These are phyloP conservation scores for Farysia itapuensis DNA, from an alignment of 1,284 basidiomycete species.

Conservation along the genomic window DNA sequence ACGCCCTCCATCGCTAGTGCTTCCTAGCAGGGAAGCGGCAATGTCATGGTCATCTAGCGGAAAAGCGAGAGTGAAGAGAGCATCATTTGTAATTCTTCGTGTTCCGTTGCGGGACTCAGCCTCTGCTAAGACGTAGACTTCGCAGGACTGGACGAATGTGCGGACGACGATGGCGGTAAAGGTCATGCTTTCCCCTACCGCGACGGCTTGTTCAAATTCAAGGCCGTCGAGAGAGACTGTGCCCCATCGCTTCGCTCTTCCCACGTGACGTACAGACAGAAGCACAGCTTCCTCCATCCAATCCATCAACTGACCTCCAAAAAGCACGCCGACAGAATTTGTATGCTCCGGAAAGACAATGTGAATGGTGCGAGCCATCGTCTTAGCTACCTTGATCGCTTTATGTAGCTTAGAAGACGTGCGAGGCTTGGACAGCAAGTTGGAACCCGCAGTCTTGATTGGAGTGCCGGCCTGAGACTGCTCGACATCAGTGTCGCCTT, in stretches of 20 bases:
- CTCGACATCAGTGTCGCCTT: constrained; percentile 26
- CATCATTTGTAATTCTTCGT: constrained; percentile 43
- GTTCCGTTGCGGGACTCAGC: constrained; percentile 38
- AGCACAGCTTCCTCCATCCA: constrained; percentile 51
- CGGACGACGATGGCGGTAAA: constrained; percentile 39
- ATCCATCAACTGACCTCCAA: constrained; percentile 50
- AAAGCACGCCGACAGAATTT: constrained; percentile 39
- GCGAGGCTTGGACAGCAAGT: constrained; percentile 5
- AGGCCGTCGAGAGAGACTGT: constrained; percentile 48
- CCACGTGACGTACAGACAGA: constrained; percentile 29
- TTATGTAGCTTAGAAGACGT: constrained; percentile 10
- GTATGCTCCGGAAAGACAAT: constrained; percentile 51
- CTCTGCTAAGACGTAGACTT: constrained; percentile 45
- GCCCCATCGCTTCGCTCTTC: constrained; percentile 25
- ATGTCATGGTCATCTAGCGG: constrained; percentile 14
- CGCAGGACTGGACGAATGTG: constrained; percentile 36
- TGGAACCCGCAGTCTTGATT: constrained; percentile 8
- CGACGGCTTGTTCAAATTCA: constrained; percentile 42
- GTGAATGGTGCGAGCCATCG: constrained; percentile 35
- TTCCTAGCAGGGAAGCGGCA: not conserved
- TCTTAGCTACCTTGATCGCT: constrained; percentile 35
- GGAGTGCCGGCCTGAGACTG: constrained; percentile 19
- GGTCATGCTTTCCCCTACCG: constrained; percentile 41
- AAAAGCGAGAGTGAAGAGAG: constrained; percentile 43
- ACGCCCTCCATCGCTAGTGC: constrained; percentile 1